Evolutionary conservation across 108 stramenopile species (phyloP).

Genomic region (Cyclotella sp.): DNA sequence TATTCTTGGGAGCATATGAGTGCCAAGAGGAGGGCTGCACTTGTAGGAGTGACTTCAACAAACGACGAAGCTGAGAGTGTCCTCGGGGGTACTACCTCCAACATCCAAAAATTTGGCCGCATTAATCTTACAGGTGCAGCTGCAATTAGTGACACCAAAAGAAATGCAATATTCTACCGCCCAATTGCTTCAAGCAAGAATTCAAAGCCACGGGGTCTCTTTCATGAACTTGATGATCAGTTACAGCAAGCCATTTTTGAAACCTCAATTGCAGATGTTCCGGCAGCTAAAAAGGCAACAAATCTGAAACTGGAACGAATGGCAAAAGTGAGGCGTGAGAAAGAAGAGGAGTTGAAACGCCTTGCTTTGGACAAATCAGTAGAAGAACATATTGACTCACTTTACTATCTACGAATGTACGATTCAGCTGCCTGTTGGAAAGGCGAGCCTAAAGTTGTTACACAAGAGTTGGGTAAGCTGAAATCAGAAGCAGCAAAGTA

Average conservation of each 20-base stretch:
- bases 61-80: conserved; percentile 35
- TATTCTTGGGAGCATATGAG: conserved; percentile 8
- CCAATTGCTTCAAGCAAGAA: not conserved
- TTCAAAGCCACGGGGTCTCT: not conserved
- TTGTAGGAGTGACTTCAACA: conserved; percentile 24
- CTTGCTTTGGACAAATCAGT: not conserved
- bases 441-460: conserved; percentile 8
- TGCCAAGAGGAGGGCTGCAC: not conserved
- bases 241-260: not conserved
- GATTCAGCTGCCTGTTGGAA: conserved; percentile 24
- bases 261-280: conserved; percentile 19
- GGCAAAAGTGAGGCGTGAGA: conserved; percentile 6
- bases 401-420: conserved; percentile 26
- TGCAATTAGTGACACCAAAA: not conserved
- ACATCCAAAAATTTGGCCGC: conserved; percentile 20
- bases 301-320: conserved; percentile 6
- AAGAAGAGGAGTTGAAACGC: conserved; percentile 7
- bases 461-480: conserved; percentile 18
- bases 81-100: conserved; percentile 17
- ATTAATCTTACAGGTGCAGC: conserved; percentile 11
- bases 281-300: not conserved
- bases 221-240: not conserved
- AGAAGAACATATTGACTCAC: conserved; percentile 18
- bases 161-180: not conserved
- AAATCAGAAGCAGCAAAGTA: conserved; percentile 13